phyloP scores from a whole-genome alignment of 768 basidiomycete species.

The Suillus variegatus region DNA sequence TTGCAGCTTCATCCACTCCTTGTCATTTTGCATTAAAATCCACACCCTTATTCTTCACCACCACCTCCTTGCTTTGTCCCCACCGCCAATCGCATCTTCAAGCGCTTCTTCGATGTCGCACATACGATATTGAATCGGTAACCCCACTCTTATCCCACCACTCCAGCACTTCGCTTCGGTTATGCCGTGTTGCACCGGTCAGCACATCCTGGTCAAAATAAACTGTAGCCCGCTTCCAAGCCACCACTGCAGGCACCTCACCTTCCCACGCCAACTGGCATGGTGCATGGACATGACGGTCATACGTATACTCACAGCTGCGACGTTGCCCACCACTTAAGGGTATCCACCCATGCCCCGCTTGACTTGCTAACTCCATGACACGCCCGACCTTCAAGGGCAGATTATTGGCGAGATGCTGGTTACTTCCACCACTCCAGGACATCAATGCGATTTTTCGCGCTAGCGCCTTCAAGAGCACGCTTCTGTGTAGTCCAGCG shows the following conservation, averaged over 20 bases:
- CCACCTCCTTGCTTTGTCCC: conserved; percentile 73
- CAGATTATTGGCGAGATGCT: conserved; percentile 47
- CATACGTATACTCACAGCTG: conserved; percentile 79
- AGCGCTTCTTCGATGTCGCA: conserved; percentile 92
- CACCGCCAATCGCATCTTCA: conserved; percentile 85
- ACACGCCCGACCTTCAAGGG: conserved; percentile 81
- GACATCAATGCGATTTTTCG: conserved; percentile 73
- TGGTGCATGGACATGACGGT: conserved; percentile 74
- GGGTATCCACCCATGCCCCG: conserved; percentile 71
- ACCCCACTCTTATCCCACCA: conserved; percentile 86
- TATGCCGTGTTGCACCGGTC: conserved; percentile 78
- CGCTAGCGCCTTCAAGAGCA: conserved; percentile 77
- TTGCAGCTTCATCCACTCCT: conserved; percentile 87
- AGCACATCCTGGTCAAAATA: conserved; percentile 77
- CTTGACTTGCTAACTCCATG: conserved; percentile 83
- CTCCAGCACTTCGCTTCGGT: conserved; percentile 77
- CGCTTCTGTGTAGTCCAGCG: conserved; percentile 78
- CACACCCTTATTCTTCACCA: conserved; percentile 80
- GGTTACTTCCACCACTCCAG: conserved; percentile 84
- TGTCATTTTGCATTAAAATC: conserved; percentile 83
- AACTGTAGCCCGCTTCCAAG: conserved; percentile 72
- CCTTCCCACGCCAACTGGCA: conserved; percentile 75
- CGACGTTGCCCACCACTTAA: conserved; percentile 86
- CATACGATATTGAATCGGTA: conserved; percentile 84
- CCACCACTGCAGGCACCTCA: conserved; percentile 87